Conservation (phyloP, 129 eudicot species). For the Gnaphalium uliginosum region DNA sequence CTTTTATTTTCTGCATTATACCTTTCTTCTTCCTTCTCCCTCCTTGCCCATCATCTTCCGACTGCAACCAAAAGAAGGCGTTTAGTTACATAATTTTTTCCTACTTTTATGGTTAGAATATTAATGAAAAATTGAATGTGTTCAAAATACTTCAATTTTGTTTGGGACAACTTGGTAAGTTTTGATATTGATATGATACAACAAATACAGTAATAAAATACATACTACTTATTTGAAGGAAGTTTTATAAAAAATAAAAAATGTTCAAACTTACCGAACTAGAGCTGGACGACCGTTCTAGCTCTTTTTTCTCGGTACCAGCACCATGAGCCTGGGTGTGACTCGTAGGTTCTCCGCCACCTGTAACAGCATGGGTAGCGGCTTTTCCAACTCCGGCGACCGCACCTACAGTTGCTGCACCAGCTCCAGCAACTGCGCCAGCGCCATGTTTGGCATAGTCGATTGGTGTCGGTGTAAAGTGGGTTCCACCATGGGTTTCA, state of each 20-base stretch:
- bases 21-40: constrained; percentile 70
- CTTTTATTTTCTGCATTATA: constrained; percentile 61
- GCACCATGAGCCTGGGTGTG: constrained; percentile 28
- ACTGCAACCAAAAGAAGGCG: constrained; percentile 4
- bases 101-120: too few relatives aligned
- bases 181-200: too few relatives aligned
- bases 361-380: constrained; percentile 33
- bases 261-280: constrained; percentile 40
- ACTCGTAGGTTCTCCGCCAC: constrained; percentile 24
- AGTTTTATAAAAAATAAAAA: neutral
- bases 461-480: constrained; percentile 27
- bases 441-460: constrained; percentile 39
- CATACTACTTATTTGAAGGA: neutral
- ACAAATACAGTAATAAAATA: too few relatives aligned
- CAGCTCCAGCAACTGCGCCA: constrained; percentile 35
- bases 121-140: too few relatives aligned
- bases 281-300: constrained; percentile 59
- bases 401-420: constrained; percentile 38
- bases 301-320: constrained; percentile 27
- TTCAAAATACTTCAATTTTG: too few relatives aligned
- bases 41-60: constrained; percentile 66
- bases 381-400: constrained; percentile 35
- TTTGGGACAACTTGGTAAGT: too few relatives aligned
- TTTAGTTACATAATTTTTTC: too few relatives aligned
- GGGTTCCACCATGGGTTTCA: constrained; percentile 27